phyloP scores from a whole-genome alignment of 306 rosid genomes.

The Vigna trinervia region DNA sequence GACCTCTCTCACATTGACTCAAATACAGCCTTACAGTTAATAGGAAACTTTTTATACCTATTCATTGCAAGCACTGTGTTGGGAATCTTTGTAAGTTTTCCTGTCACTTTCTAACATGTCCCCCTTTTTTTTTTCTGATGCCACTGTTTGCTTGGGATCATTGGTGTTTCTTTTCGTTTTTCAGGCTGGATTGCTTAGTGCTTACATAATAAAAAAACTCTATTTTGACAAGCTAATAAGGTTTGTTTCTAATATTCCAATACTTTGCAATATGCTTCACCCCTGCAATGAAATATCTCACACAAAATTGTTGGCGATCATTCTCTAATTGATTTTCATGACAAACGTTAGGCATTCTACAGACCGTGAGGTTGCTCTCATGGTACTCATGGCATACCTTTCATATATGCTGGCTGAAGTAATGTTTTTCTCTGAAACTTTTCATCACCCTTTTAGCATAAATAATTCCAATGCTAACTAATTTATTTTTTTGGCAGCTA shows the following conservation, averaged over 20 bases:
- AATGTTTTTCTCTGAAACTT: conserved; percentile 42
- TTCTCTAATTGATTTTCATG: conserved; percentile 31
- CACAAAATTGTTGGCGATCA: neutral
- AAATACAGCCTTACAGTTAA: conserved; percentile 65
- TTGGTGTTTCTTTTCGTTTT: neutral
- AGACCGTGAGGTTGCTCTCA: conserved; percentile 94
- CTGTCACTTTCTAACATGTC: conserved; percentile 2
- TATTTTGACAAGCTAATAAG: conserved; percentile 84
- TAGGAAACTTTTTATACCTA: conserved; percentile 70
- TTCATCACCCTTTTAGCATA: neutral
- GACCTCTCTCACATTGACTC: conserved; percentile 83
- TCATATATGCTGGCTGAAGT: conserved; percentile 95
- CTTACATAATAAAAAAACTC: conserved; percentile 77
- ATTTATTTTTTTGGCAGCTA: conserved; percentile 62
- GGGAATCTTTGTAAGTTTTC: conserved; percentile 71
- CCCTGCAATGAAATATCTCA: conserved; percentile 5
- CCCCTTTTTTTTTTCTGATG: neutral
- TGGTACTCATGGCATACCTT: conserved; percentile 98
- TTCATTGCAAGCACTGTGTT: conserved; percentile 78
- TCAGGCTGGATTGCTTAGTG: conserved; percentile 91
- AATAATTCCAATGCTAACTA: conserved; percentile 23
- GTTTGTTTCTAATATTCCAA: conserved; percentile 23
- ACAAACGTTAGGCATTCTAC: conserved; percentile 77
- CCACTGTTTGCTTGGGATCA: conserved; percentile 7
- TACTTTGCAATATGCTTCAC: conserved; percentile 1